Evolutionary conservation across 2,329 filamentous ascomycete genomes (phyloP), one percentile per base, ranked within the genome.

Genomic region (Verticillium zaregamsianum): DNA sequence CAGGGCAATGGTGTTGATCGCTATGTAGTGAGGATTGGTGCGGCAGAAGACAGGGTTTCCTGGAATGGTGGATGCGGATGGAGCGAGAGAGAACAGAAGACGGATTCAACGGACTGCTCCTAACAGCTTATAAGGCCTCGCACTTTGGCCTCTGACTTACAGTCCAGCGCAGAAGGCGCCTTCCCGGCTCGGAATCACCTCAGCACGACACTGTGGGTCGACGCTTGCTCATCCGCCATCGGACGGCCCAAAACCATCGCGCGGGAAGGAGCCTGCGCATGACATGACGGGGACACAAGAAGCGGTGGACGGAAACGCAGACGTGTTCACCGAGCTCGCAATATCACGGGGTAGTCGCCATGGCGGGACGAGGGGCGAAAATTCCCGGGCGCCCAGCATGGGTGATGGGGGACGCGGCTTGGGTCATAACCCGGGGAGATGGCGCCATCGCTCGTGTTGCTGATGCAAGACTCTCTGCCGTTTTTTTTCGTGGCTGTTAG

Each of bases 401-500:
- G 45, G 9, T n/a, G 45, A 25, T 23, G 23, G n/a, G n/a, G 45
- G 45, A 14, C 20, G 6, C 2, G 45, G n/a, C 45, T 52, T 52
- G 45, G 45, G 45, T 52, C 45, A 52, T 52, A 52, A 52, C 45
- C 45, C 33, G 61, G 58, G 60, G 49, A 61, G 66, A 72, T 72
- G 64, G 70, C 70, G 70, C 67, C 68, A 72, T 72, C 64, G 65
- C 59, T 60, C 61, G 64, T 62, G 58, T 58, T 40, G 20, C 63
- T 72, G 67, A 69, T 70, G 68, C 66, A 67, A 71, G 69, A 52
- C 45, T 35, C 33, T 35, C 33, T 23, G 45, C 20, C n/a, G 12
- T 23, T 52, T 23, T 52, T 20, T 45, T 23, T n/a, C 1, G n/a
- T 52, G 9, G 37, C 20, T 52, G 20, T 20, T 20, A 52, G 8